phyloP scores from a whole-genome alignment of 1,139 yeast genomes.

The Diutina scorzettiae region DNA sequence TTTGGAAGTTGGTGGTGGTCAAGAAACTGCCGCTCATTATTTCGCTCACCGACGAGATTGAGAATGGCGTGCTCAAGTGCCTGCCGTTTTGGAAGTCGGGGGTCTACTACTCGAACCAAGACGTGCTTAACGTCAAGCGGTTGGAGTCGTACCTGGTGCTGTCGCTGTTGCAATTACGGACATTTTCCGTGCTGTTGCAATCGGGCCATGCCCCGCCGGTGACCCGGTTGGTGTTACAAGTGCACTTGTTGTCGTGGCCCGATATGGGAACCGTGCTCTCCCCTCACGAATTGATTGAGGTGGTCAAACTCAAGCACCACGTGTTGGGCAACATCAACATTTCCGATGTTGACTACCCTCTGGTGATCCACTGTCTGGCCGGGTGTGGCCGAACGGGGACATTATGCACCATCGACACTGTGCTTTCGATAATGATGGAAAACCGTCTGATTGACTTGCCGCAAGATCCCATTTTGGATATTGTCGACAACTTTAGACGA shows the following conservation, averaged over 20 bases:
- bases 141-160: slow-evolving; percentile 10
- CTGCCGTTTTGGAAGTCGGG: slow-evolving; percentile 45
- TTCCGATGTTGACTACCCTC: slow-evolving; percentile 21
- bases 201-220: slow-evolving; percentile 7
- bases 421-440: slow-evolving; percentile 32
- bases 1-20: slow-evolving; percentile 53
- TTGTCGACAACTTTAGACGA: slow-evolving; percentile 50
- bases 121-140: slow-evolving; percentile 20
- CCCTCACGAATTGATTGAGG: slow-evolving; percentile 26
- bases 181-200: slow-evolving; percentile 21
- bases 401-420: slow-evolving; percentile 62
- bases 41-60: slow-evolving; percentile 40
- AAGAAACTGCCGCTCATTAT: slow-evolving; percentile 29
- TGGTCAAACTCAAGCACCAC: slow-evolving; percentile 24
- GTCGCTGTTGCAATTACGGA: slow-evolving; percentile 19
- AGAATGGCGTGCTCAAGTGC: slow-evolving; percentile 42
- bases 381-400: slow-evolving; percentile 93
- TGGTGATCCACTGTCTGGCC: slow-evolving; percentile 77
- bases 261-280: slow-evolving; percentile 23
- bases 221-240: slow-evolving; percentile 28
- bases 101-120: slow-evolving; percentile 25
- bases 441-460: slow-evolving; percentile 10
- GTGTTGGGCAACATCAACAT: slow-evolving; percentile 7
- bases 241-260: slow-evolving; percentile 42
- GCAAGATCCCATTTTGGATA: slow-evolving; percentile 33